Percentiles rank a stretch among this genome's conserved stretches.
These are phyloP conservation scores for Colletotrichum navitas DNA, from an alignment of 2,329 filamentous ascomycete genomes.

Conservation along the genomic window DNA sequence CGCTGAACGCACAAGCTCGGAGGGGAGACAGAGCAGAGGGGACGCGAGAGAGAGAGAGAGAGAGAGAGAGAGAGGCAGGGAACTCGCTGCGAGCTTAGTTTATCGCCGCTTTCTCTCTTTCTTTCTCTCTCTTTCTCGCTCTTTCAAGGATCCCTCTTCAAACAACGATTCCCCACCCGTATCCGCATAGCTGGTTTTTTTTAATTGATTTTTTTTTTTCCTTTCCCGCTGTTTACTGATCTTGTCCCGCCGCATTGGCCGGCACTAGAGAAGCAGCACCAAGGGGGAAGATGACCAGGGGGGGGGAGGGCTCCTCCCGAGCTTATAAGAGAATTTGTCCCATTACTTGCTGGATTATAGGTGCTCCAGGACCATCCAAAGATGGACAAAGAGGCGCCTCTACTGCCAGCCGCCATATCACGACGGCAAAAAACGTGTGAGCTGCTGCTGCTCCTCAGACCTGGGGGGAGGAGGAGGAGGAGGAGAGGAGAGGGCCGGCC, in stretches of 20 bases:
- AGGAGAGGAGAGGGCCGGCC: too few species aligned
- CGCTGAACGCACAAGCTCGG: slow-evolving; percentile 4
- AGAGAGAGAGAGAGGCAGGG: slow-evolving; percentile 13
- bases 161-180: slow-evolving; percentile 14
- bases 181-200: slow-evolving; percentile 1
- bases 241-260: slow-evolving; percentile 24
- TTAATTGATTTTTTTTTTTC: neutral
- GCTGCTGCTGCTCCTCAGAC: slow-evolving; percentile 16
- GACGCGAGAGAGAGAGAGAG: neutral
- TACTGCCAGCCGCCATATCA: slow-evolving; percentile 12
- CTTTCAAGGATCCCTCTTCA: slow-evolving; percentile 7
- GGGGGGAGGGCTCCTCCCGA: neutral
- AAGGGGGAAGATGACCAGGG: slow-evolving; percentile 6
- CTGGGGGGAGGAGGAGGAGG: too few species aligned
- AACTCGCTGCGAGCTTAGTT: slow-evolving; percentile 31
- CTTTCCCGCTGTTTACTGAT: slow-evolving; percentile 3
- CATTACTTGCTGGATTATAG: slow-evolving; percentile 1
- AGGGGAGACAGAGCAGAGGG: neutral
- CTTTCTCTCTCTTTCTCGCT: neutral
- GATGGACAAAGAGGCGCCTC: neutral
- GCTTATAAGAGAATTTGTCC: neutral
- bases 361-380: neutral
- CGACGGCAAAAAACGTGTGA: slow-evolving; percentile 3
- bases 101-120: slow-evolving; percentile 7
- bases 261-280: slow-evolving; percentile 16